Evolutionary conservation across 2,329 filamentous ascomycete species (phyloP).

Genomic region (Sclerotinia trifoliorum): DNA sequence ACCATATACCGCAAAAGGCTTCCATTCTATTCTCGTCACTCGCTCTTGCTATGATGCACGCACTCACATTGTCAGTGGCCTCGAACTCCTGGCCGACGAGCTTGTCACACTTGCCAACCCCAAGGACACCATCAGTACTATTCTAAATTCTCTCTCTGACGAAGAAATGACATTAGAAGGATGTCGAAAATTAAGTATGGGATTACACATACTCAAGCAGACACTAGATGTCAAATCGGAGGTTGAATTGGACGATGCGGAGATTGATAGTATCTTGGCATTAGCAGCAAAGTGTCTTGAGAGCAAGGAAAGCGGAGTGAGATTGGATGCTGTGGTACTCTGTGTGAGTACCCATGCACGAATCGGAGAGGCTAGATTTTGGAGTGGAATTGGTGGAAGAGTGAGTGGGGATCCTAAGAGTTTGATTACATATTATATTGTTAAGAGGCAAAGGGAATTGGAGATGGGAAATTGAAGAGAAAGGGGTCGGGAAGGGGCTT

Average conservation of each 20-base stretch:
- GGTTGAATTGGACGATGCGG: constrained; percentile 50
- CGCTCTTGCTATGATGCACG: constrained; percentile 66
- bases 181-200: constrained; percentile 58
- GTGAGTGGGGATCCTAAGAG: constrained; percentile 73
- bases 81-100: constrained; percentile 72
- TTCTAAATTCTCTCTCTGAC: constrained; percentile 50
- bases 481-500: too few relatives aligned
- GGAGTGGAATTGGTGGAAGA: constrained; percentile 58
- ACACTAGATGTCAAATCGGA: constrained; percentile 48
- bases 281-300: constrained; percentile 59
- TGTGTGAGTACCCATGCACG: constrained; percentile 68
- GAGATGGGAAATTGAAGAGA: constrained; percentile 21
- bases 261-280: constrained; percentile 52
- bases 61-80: constrained; percentile 69
- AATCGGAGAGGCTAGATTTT: constrained; percentile 62
- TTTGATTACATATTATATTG: constrained; percentile 78
- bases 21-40: constrained; percentile 65
- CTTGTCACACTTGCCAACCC: constrained; percentile 65
- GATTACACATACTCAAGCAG: constrained; percentile 60
- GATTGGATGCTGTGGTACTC: constrained; percentile 77
- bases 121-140: constrained; percentile 56
- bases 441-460: constrained; percentile 63
- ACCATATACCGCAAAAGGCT: constrained; percentile 64
- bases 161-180: constrained; percentile 48
- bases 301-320: constrained; percentile 59